Evolutionary conservation across 1,284 basidiomycete species (phyloP).

Genomic region (Lignosus rhinocerotis): DNA sequence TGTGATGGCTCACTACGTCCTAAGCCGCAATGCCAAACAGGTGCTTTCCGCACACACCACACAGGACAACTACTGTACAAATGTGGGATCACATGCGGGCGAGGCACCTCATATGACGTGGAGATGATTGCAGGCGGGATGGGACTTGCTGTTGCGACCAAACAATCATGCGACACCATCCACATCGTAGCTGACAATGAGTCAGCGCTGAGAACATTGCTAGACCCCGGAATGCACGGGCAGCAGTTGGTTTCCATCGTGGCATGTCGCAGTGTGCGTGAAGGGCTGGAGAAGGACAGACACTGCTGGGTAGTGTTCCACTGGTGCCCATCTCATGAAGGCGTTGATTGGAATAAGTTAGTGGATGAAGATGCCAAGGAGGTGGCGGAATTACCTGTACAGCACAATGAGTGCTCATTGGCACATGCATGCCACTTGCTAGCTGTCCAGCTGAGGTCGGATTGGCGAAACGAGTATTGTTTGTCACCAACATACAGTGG

Average conservation of each 20-base stretch:
- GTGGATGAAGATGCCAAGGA: neutral
- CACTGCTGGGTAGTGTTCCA: conserved; percentile 1
- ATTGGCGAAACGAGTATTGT: no score
- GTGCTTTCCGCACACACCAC: no score
- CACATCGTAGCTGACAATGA: no score
- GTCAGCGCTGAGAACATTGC: neutral
- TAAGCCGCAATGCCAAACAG: neutral
- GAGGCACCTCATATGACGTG: conserved; percentile 1
- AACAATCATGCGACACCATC: no score
- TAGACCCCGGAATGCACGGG: conserved; percentile 9
- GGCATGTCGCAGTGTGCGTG: conserved; percentile 7
- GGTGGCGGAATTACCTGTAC: neutral
- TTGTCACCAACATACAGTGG: neutral
- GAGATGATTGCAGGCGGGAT: no score
- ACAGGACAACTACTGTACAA: neutral
- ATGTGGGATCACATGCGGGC: neutral
- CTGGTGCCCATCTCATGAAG: conserved; percentile 7
- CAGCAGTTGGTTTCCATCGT: conserved; percentile 7
- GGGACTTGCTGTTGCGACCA: no score
- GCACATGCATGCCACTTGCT: conserved; percentile 10
- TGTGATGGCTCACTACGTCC: neutral
- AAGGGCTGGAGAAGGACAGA: neutral
- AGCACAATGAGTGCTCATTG: conserved; percentile 5
- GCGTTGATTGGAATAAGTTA: conserved; percentile 6
- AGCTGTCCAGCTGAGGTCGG: neutral